Evolutionary conservation across 345 rosid genomes (phyloP).

Genomic region (Theobroma cacao): DNA sequence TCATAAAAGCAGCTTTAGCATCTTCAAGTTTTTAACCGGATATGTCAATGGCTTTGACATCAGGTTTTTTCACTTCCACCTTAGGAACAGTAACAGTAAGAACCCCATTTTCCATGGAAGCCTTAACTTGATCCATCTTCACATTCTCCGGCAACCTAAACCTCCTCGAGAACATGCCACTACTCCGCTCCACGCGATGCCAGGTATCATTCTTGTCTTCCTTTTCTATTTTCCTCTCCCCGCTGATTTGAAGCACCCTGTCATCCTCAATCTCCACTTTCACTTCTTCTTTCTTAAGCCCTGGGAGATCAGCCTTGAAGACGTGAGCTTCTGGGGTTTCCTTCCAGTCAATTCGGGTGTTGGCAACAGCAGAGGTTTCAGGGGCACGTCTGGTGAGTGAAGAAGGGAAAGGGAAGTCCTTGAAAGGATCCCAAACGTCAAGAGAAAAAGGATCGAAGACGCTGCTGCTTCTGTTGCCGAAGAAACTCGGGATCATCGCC

Average conservation of each 20-base stretch:
- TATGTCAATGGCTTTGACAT: conserved; percentile 48
- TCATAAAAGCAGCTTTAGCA: not conserved
- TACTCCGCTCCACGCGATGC: conserved; percentile 20
- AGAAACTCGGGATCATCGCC: conserved; percentile 1
- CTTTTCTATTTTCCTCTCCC: conserved; percentile 9
- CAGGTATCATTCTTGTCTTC: conserved; percentile 8
- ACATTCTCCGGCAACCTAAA: conserved; percentile 43
- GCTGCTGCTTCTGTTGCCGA: conserved; percentile 2
- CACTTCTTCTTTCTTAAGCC: conserved; percentile 43
- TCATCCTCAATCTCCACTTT: conserved; percentile 43
- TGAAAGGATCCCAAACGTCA: conserved; percentile 11
- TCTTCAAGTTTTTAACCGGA: conserved; percentile 22
- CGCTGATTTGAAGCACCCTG: conserved; percentile 32
- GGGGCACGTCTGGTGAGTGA: not conserved
- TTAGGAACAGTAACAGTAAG: conserved; percentile 37
- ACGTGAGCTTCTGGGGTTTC: conserved; percentile 16
- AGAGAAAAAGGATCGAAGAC: not conserved
- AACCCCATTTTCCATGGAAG: conserved; percentile 41
- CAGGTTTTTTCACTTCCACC: conserved; percentile 30
- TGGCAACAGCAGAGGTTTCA: conserved; percentile 12
- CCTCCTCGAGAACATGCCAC: conserved; percentile 22
- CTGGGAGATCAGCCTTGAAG: conserved; percentile 29
- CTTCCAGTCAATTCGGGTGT: conserved; percentile 9
- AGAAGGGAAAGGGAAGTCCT: conserved; percentile 1
- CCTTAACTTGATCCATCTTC: conserved; percentile 32